Evolutionary conservation across 2,329 filamentous ascomycete genomes (phyloP), one percentile per base, ranked within the genome.

Genomic region (Grosmannia huntii): DNA sequence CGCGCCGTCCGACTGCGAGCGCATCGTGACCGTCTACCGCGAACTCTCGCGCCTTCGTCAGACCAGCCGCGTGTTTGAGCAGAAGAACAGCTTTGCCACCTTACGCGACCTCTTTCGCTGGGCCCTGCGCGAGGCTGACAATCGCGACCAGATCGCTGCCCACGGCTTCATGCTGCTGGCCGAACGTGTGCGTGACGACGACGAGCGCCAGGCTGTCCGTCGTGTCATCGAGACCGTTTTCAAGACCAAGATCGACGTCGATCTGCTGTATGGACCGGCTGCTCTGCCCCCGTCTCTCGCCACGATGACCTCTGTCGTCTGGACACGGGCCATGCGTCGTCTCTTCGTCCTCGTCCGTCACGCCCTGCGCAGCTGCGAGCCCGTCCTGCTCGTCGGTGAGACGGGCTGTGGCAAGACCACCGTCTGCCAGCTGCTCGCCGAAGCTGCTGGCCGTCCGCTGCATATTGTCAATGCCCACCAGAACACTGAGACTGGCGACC

Each of bases 341-440:
- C 76, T 99, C 0, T 97, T 92, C 67, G 83, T 95, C 7, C 77
- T 99, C 14, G 90, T 99, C n/a, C 84, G 86, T 5, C 81, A 88
- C 65, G 94, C 94, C 1, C 76, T 99, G 60, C 81, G 82, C 28
- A 94, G 96, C 67, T 90, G 95, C 61, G 94, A 99, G 69, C 94
- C 94, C 0, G 89, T 99, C 3, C 77, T 99, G 23, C 78, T 99
- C 5, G 90, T 99, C 14, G 94, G 94, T 61, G 95, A 99, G 69
- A 99, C 94, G 21, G 94, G 94, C 6, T 97, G 92, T 67, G 94
- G 95, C 61, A 99, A 99, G 74, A 99, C 94, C 0, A 96, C 92
- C 2, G 88, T 99, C 7, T 95, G 90, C 64, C 94, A 99, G 69
- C 80, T 96, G 68, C 79, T 97, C 57, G 90, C 94, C 3, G 87